Base-by-base conservation (phyloP, 768 basidiomycete genomes). In the Podaxis sp. region DNA sequence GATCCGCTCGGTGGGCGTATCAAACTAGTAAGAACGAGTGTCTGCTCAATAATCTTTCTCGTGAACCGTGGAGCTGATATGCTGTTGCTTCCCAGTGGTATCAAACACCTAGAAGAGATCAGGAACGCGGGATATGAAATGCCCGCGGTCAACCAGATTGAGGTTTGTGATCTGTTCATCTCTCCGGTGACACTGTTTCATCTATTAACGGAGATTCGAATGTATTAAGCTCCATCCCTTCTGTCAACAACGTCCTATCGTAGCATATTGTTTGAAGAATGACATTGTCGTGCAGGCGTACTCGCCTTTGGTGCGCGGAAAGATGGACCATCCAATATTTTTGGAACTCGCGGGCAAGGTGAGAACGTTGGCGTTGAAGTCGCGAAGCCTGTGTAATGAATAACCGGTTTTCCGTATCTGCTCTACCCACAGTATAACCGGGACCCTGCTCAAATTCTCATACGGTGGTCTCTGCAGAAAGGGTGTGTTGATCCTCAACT, bases 381-480 rank as follows among this genome's bases (percentile, higher is more conserved):
- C 12, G 19, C 19, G 7, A 19, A 46, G 44, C n/a, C 19, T 17
- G n/a, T n/a, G 2, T 19, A 19, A 46, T 19, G 15, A 19, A n/a
- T 22, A 6, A 17, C 44, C 44, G 44, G 44, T 4, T n/a, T 46
- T n/a, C 19, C 5, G 17, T 19, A n/a, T 19, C 44, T 42, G 51
- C 17, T 30, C 13, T 40, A n/a, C 24, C 40, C n/a, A 24, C 17
- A 92, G 87, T 74, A 86, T 65, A 73, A 73, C 40, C 84, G 85
- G 57, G 84, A 87, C 44, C 82, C 84, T 6, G 87, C 93, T 26
- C 95, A 97, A 69, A 79, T 96, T 52, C 82, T 97, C 19, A 76
- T 96, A 58, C 85, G 96, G 17, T 97, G 95, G 93, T 95, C 93
- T 33, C 75, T 98, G 40, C 95, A 97, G 73, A 86, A 84, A 70